Percentiles rank a stretch among this genome's conserved stretches.
Evolutionary conservation across 768 basidiomycete species (phyloP).

Genomic region (Tylopilus felleus): DNA sequence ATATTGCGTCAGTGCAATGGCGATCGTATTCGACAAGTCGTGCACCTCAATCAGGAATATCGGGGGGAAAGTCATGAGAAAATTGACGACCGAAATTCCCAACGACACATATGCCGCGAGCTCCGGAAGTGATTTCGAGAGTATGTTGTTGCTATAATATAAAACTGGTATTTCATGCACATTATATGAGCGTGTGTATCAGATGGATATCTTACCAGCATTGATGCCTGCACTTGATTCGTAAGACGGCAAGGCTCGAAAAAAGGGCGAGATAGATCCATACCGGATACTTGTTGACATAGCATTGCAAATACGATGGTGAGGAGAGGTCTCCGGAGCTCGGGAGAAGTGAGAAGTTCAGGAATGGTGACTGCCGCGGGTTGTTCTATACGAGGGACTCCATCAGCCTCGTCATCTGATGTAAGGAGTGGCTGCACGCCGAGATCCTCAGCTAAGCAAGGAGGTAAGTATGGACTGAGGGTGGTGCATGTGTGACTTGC

Average conservation of each 20-base stretch:
- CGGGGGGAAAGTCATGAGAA: constrained; percentile 71
- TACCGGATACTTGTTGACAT: constrained; percentile 77
- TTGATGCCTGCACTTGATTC: constrained; percentile 57
- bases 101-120: constrained; percentile 80
- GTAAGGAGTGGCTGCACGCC: constrained; percentile 28
- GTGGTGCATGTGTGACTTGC: constrained; percentile 16
- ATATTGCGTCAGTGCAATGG: background rate
- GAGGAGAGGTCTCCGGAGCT: constrained; percentile 59
- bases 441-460: constrained; percentile 22
- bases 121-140: constrained; percentile 74
- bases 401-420: constrained; percentile 13
- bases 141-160: constrained; percentile 89
- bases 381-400: constrained; percentile 16
- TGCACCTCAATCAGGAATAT: constrained; percentile 81
- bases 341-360: constrained; percentile 47
- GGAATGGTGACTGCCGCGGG: constrained; percentile 45
- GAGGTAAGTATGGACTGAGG: constrained; percentile 2
- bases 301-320: constrained; percentile 71
- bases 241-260: constrained; percentile 1
- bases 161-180: constrained; percentile 49
- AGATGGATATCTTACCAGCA: constrained; percentile 45
- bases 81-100: constrained; percentile 82
- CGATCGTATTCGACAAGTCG: constrained; percentile 2
- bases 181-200: background rate
- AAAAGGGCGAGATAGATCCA: constrained; percentile 2